Percentiles rank a stretch among this genome's conserved stretches.
Evolutionary conservation across 2,329 filamentous ascomycete species (phyloP).

Genomic region (Epichloe brachyelytri): DNA sequence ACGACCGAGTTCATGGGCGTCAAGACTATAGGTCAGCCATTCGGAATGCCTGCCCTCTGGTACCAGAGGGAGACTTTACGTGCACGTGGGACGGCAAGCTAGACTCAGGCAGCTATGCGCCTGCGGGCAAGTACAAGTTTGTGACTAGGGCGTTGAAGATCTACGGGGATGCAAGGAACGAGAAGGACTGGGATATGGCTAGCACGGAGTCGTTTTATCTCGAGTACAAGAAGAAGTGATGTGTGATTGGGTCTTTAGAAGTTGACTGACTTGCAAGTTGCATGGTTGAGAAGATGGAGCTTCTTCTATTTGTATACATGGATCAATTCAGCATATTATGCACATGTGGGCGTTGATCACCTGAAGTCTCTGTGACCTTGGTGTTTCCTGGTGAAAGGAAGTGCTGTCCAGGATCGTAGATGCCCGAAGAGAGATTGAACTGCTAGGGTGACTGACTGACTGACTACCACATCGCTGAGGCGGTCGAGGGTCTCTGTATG

Average conservation of each 20-base stretch:
- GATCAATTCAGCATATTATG: too few species aligned
- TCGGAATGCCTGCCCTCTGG: slow-evolving; percentile 25
- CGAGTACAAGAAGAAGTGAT: slow-evolving; percentile 17
- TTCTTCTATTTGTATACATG: too few species aligned
- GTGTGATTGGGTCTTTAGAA: too few species aligned
- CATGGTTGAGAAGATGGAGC: not conserved
- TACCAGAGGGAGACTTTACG: slow-evolving; percentile 12
- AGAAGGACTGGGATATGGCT: slow-evolving; percentile 30
- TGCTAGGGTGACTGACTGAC: too few species aligned
- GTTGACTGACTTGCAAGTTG: not conserved
- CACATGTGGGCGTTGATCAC: too few species aligned
- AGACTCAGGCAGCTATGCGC: slow-evolving; percentile 29
- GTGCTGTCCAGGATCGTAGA: too few species aligned
- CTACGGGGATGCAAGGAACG: slow-evolving; percentile 30
- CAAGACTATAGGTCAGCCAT: slow-evolving; percentile 26
- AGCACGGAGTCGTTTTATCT: slow-evolving; percentile 30
- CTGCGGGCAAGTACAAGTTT: slow-evolving; percentile 35
- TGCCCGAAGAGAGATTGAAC: too few species aligned
- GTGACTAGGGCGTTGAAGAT: slow-evolving; percentile 33
- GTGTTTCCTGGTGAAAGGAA: too few species aligned
- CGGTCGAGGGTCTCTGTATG: too few species aligned
- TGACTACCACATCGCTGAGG: too few species aligned
- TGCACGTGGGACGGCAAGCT: slow-evolving; percentile 32
- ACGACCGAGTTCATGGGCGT: slow-evolving; percentile 21
- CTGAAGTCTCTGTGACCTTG: too few species aligned